Evolutionary conservation across 495 filamentous ascomycete genomes (phyloP).

Genomic region (Aspergillus incahuasiensis): DNA sequence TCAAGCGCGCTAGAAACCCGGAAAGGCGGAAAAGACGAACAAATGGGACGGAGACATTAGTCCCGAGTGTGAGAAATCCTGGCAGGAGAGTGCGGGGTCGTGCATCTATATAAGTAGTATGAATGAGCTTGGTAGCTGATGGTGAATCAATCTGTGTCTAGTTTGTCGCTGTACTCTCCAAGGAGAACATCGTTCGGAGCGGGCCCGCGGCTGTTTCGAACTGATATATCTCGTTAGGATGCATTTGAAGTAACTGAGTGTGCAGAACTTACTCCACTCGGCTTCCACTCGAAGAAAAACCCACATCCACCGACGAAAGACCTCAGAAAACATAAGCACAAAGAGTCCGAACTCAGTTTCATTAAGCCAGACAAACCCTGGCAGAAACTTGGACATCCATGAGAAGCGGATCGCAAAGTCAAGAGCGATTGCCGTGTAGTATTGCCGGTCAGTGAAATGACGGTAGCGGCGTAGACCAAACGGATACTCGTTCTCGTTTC

Average conservation of each 20-base stretch:
- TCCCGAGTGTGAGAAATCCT: slow-evolving; percentile 13
- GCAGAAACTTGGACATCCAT: slow-evolving; percentile 80
- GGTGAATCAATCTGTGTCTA: slow-evolving; percentile 43
- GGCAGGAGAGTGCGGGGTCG: slow-evolving; percentile 16
- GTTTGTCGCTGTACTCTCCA: slow-evolving; percentile 48
- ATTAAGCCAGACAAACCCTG: slow-evolving; percentile 73
- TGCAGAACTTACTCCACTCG: slow-evolving; percentile 65
- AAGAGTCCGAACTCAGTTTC: slow-evolving; percentile 86
- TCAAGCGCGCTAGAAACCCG: neutral
- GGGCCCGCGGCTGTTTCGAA: slow-evolving; percentile 51
- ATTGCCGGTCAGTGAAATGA: slow-evolving; percentile 64
- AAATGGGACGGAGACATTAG: slow-evolving; percentile 2
- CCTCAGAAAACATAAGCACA: slow-evolving; percentile 78
- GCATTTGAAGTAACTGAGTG: neutral
- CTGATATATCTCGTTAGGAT: slow-evolving; percentile 32
- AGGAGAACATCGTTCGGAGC: slow-evolving; percentile 51
- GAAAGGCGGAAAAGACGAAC: slow-evolving; percentile 3
- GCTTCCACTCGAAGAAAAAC: slow-evolving; percentile 92
- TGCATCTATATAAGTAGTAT: slow-evolving; percentile 16
- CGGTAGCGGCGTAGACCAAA: slow-evolving; percentile 72
- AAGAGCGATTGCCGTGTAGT: slow-evolving; percentile 75
- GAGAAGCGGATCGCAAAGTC: slow-evolving; percentile 82
- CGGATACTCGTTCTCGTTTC: slow-evolving; percentile 56
- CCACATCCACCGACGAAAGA: slow-evolving; percentile 90
- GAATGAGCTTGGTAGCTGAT: neutral